Percentiles rank a stretch among this genome's conserved stretches.
Evolutionary conservation across 169 alveolate species (phyloP).

Genomic region (Plasmodium vinckei): DNA sequence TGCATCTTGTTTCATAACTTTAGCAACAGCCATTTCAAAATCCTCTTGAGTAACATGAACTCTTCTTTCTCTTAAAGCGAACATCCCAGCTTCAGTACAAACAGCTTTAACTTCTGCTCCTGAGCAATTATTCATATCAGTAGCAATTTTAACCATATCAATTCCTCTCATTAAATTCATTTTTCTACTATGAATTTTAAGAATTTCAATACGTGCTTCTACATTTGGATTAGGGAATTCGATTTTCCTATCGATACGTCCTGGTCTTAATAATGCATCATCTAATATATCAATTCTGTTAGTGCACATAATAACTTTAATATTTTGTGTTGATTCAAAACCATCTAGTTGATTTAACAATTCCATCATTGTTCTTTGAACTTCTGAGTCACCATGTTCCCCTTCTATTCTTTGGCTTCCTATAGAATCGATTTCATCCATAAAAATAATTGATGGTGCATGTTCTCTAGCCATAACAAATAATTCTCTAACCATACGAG

Average conservation of each 20-base stretch:
- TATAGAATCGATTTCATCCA: conserved; percentile 98
- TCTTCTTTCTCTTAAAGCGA: conserved; percentile 99
- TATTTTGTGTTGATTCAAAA: conserved; percentile 98
- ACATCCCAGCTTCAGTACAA: conserved; percentile 99
- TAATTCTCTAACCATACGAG: conserved; percentile 98
- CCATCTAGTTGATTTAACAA: conserved; percentile 99
- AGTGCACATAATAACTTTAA: conserved; percentile 98
- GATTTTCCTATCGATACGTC: conserved; percentile 98
- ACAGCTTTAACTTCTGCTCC: conserved; percentile 99
- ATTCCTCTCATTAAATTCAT: conserved; percentile 98
- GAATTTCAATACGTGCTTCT: conserved; percentile 95
- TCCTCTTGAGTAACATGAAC: conserved; percentile 99
- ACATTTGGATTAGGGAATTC: conserved; percentile 96
- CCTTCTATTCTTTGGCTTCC: conserved; percentile 96
- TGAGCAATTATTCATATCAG: conserved; percentile 95
- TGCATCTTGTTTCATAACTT: conserved; percentile 95
- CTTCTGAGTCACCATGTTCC: conserved; percentile 97
- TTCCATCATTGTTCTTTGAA: conserved; percentile 93
- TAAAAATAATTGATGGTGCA: conserved; percentile 98
- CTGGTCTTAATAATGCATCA: conserved; percentile 98
- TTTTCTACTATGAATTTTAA: conserved; percentile 97
- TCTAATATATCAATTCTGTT: conserved; percentile 98
- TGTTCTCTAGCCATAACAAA: conserved; percentile 98
- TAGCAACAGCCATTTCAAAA: conserved; percentile 96
- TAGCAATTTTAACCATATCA: conserved; percentile 95